Evolutionary conservation across 306 rosid genomes (phyloP).

Genomic region (Vigna hirtella): DNA sequence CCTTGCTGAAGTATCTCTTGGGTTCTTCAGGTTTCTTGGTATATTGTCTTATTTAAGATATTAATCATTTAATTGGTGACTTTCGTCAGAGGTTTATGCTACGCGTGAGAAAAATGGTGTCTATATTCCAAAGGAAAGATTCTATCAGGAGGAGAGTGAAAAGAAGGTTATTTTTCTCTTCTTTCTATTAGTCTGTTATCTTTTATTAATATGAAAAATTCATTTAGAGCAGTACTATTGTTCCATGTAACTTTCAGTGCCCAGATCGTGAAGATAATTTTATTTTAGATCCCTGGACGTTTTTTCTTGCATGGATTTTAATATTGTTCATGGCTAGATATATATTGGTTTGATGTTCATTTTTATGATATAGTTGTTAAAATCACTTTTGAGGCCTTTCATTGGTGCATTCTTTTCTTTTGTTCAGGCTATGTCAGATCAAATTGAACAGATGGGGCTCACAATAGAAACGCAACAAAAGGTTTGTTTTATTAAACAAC

Average conservation of each 20-base stretch:
- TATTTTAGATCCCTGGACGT: background rate
- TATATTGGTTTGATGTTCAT: slow-evolving; percentile 11
- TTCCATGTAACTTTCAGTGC: background rate
- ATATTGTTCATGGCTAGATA: background rate
- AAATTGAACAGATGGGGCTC: slow-evolving; percentile 90
- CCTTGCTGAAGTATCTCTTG: background rate
- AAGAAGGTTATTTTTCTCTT: slow-evolving; percentile 65
- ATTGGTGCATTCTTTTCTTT: slow-evolving; percentile 31
- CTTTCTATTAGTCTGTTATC: background rate
- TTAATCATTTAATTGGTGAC: slow-evolving; percentile 34
- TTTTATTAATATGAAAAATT: background rate
- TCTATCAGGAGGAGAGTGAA: slow-evolving; percentile 89
- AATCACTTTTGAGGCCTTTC: background rate
- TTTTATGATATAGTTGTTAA: slow-evolving; percentile 1
- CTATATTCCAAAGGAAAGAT: slow-evolving; percentile 93
- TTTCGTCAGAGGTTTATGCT: slow-evolving; percentile 87
- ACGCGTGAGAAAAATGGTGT: slow-evolving; percentile 98
- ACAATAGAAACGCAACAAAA: slow-evolving; percentile 75
- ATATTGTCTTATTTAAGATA: background rate
- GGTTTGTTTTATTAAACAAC: slow-evolving; percentile 51
- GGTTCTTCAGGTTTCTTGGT: slow-evolving; percentile 13
- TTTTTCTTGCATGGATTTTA: background rate
- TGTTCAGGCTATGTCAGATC: slow-evolving; percentile 86
- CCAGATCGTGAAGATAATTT: background rate
- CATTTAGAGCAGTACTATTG: background rate